Evolutionary conservation across 257 asterid species (phyloP).

Genomic region (Handroanthus guayacan): DNA sequence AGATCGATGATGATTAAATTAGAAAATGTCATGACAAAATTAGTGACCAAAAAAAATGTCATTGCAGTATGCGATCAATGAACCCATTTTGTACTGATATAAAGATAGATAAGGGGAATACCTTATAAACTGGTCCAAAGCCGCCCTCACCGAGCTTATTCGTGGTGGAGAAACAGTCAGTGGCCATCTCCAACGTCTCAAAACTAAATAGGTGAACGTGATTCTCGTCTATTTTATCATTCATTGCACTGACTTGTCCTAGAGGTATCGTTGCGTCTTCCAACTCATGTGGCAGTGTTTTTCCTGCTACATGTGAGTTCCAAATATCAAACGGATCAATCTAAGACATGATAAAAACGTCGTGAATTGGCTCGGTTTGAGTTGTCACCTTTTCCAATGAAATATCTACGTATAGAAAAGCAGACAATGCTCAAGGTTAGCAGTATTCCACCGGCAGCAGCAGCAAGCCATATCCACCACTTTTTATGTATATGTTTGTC

Average conservation of each 20-base stretch:
- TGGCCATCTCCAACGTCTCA: background rate
- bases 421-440: background rate
- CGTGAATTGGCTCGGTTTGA: no score
- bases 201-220: slow-evolving; percentile 40
- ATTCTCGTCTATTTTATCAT: background rate
- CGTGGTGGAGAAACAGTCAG: background rate
- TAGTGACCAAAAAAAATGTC: no score
- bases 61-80: background rate
- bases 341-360: no score
- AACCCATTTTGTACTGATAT: no score
- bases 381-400: no score
- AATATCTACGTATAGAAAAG: background rate
- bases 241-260: no score
- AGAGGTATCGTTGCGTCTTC: no score
- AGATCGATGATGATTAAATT: no score
- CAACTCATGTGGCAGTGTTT: no score
- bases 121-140: slow-evolving; percentile 48
- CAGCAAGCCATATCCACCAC: slow-evolving; percentile 31
- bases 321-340: no score
- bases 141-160: slow-evolving; percentile 50
- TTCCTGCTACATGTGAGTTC: no score
- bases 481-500: background rate
- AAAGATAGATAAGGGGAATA: slow-evolving; percentile 22
- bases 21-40: no score
- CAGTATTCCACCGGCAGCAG: slow-evolving; percentile 21